Percentiles rank a stretch among this genome's conserved stretches.
phyloP scores from a whole-genome alignment of 1,139 yeast species.

The Saccharomycopsis crataegensis region DNA sequence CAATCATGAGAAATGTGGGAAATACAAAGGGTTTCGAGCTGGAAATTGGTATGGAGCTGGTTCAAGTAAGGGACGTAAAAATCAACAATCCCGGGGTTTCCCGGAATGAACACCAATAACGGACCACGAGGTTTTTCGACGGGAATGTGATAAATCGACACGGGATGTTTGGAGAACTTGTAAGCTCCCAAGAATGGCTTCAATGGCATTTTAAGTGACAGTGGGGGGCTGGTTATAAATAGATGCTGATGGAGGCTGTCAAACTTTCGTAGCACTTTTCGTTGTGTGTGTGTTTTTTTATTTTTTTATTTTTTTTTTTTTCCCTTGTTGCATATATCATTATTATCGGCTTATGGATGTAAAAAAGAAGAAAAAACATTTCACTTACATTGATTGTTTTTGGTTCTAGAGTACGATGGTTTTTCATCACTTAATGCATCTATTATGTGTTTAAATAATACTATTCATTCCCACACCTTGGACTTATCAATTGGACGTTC shows the following conservation, averaged over 20 bases:
- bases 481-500: constrained; percentile 23
- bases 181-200: constrained; percentile 10
- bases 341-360: too few relatives aligned
- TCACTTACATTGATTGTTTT: too few relatives aligned
- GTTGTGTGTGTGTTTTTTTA: too few relatives aligned
- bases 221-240: background rate
- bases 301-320: too few relatives aligned
- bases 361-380: too few relatives aligned
- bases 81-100: constrained; percentile 61
- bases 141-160: constrained; percentile 12
- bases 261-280: too few relatives aligned
- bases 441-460: too few relatives aligned
- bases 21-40: constrained; percentile 42
- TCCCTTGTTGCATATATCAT: too few relatives aligned
- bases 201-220: background rate
- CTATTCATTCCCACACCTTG: constrained; percentile 12
- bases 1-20: constrained; percentile 36
- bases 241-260: too few relatives aligned
- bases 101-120: constrained; percentile 51
- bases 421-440: too few relatives aligned
- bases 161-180: constrained; percentile 5
- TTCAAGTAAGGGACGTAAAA: constrained; percentile 47
- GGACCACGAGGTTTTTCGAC: constrained; percentile 22
- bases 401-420: too few relatives aligned
- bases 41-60: constrained; percentile 29